A percentile compares a stretch with the other conserved stretches of the same genome.
These are phyloP conservation scores for Fraxinus baroniana DNA, from an alignment of 305 asterid species.

Conservation along the genomic window DNA sequence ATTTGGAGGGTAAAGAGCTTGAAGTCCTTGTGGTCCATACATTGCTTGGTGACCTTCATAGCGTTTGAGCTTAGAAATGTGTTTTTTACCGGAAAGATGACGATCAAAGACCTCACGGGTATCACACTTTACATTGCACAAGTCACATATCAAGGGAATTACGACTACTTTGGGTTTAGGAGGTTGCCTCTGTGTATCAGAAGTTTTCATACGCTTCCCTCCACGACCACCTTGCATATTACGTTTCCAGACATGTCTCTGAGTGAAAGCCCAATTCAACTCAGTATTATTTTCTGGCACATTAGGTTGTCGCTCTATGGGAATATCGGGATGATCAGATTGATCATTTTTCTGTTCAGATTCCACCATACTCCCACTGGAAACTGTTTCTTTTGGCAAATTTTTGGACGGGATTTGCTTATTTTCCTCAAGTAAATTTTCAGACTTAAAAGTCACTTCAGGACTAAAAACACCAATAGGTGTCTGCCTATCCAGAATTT, in stretches of 20 bases:
- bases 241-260: slow-evolving; percentile 22
- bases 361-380: slow-evolving; percentile 4
- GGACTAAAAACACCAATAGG: slow-evolving; percentile 13
- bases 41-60: slow-evolving; percentile 29
- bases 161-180: slow-evolving; percentile 21
- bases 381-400: slow-evolving; percentile 8
- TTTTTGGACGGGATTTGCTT: slow-evolving; percentile 9
- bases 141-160: slow-evolving; percentile 30
- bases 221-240: slow-evolving; percentile 10
- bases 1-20: slow-evolving; percentile 32
- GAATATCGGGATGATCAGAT: slow-evolving; percentile 7
- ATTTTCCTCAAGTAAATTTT: slow-evolving; percentile 5
- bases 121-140: slow-evolving; percentile 35
- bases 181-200: slow-evolving; percentile 16
- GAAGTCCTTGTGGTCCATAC: slow-evolving; percentile 29
- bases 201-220: slow-evolving; percentile 23
- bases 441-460: not conserved
- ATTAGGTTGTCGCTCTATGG: not conserved
- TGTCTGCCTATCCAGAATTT: slow-evolving; percentile 1
- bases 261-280: slow-evolving; percentile 1
- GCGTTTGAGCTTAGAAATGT: slow-evolving; percentile 24
- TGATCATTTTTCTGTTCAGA: not conserved
- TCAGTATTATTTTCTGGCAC: not conserved
- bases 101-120: slow-evolving; percentile 25
- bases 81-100: slow-evolving; percentile 30